These are phyloP conservation scores for Trichosporon sp. DNA, from an alignment of 1,284 basidiomycete genomes.

Conservation along the genomic window DNA sequence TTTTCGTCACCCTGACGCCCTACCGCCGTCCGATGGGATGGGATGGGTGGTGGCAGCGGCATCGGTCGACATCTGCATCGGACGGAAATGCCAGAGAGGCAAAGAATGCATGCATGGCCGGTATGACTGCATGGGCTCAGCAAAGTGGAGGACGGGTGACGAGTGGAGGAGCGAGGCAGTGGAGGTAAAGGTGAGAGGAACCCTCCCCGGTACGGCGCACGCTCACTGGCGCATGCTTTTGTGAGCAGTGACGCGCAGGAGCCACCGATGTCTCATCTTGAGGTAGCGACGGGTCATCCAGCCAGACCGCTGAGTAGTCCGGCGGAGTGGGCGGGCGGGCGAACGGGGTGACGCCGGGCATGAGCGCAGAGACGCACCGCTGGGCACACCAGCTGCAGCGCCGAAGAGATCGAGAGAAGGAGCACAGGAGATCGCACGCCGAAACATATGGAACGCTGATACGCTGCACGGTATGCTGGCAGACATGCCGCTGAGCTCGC, in stretches of 20 bases:
- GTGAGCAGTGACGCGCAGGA: background rate
- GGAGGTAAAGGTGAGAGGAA: too few species aligned
- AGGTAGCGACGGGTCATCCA: background rate
- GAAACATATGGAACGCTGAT: background rate
- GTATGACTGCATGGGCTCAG: background rate
- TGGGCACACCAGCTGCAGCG: background rate
- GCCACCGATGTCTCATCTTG: background rate
- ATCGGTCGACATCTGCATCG: background rate
- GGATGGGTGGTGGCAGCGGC: background rate
- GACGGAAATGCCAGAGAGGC: too few species aligned
- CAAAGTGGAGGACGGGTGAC: background rate
- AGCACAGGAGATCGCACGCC: background rate
- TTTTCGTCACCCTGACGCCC: conserved; percentile 2
- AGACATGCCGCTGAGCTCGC: background rate
- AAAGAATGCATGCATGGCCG: background rate
- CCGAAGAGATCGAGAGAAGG: too few species aligned
- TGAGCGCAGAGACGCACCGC: too few species aligned
- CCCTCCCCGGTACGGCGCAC: too few species aligned
- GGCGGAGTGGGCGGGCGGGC: too few species aligned
- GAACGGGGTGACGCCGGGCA: too few species aligned
- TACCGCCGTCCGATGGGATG: background rate
- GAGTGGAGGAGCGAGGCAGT: background rate
- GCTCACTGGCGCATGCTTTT: background rate
- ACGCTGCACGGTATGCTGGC: background rate
- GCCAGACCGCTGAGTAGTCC: background rate